A percentile compares a stretch with the other conserved stretches of the same genome.
Conservation (phyloP, 2,329 filamentous ascomycete genomes). For the Paecilomyces variotii region DNA sequence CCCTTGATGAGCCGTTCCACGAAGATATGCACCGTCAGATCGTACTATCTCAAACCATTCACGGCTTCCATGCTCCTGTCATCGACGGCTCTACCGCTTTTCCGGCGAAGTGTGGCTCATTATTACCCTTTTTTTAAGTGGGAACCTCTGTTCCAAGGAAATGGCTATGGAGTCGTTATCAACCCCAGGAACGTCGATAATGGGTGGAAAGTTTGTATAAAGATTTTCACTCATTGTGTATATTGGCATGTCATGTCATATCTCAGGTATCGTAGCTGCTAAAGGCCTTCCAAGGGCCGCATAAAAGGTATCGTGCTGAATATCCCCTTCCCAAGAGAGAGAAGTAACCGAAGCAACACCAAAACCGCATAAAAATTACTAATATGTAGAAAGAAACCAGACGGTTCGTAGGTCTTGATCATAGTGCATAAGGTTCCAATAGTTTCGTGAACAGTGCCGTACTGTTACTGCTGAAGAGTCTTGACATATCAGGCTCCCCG, state of each 20-base stretch:
- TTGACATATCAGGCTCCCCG: not conserved
- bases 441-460: not conserved
- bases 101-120: too few species aligned
- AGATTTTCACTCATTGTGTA: not conserved
- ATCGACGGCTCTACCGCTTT: too few species aligned
- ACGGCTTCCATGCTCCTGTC: too few species aligned
- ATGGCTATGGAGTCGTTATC: too few species aligned
- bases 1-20: too few species aligned
- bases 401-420: not conserved
- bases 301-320: not conserved
- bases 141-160: too few species aligned
- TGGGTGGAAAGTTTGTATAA: too few species aligned
- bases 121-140: too few species aligned
- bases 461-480: not conserved
- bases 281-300: not conserved
- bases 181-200: too few species aligned
- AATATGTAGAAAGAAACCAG: not conserved
- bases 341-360: not conserved
- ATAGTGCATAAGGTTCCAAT: not conserved
- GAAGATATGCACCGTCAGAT: too few species aligned
- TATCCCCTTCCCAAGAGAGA: not conserved
- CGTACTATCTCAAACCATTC: too few species aligned
- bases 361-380: not conserved
- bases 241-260: not conserved
- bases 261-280: not conserved